Evolutionary conservation across 1,284 basidiomycete species (phyloP), one percentile per base, ranked within the genome.

Genomic region (Apiotrichum montevideense): DNA sequence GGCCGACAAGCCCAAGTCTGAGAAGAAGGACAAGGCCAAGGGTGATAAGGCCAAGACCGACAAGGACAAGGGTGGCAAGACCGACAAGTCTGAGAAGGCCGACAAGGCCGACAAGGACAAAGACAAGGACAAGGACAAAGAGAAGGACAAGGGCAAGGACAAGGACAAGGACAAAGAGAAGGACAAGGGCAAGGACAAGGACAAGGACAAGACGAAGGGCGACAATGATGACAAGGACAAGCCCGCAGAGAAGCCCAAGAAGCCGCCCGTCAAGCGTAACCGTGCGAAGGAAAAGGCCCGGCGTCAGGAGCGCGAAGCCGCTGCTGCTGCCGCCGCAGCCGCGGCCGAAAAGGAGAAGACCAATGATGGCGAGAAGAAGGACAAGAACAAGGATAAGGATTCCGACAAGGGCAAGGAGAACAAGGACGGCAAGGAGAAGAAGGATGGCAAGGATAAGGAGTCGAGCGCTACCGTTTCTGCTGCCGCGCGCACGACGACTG

Each of bases 141-240:
- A 44, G 32, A 43, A 35, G 14, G 35, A 48, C 42, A 45, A 49
- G 59, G 47, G 49, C 48, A 54, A 46, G 33, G 35, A 35, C 33
- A n/a, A 34, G 10, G 37, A 32, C 7, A n/a, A 45, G 15, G 40
- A 14, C 46, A 15, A 45, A 32, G 29, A 14, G 13, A 13, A 40
- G 32, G 33, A 41, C 10, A 46, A 35, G 5, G 14, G 37, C 32
- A 3, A 35, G 21, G 50, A 42, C 37, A 39, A 39, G 37, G 13
- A 7, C 37, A 39, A 39, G 37, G 37, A 48, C 42, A 45, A 49
- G 59, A 45, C 49, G 44, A 54, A 46, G 34, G 35, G 15, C 33
- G 34, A 34, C 33, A 39, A 39, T 7, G 37, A 7, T 13, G 37
- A 39, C 13, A 39, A 39, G 13, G 37, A 8, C 37, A 39, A 39